Evolutionary conservation across 768 basidiomycete species (phyloP).

Genomic region (Termitomyces sp.): DNA sequence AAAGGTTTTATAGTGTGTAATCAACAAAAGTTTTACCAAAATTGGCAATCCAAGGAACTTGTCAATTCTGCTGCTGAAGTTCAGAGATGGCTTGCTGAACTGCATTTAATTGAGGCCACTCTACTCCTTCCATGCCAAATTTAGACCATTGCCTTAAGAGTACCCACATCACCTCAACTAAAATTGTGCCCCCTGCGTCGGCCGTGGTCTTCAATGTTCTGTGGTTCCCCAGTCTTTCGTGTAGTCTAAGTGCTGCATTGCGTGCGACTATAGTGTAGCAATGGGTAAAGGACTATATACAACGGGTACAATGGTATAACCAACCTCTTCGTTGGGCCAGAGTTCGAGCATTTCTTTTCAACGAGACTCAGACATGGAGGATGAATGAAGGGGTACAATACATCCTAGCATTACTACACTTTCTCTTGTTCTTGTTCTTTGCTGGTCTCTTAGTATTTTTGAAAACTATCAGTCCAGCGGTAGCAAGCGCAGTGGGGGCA

Average conservation of each 20-base stretch:
- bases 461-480: neutral
- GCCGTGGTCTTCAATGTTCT: neutral
- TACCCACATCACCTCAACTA: neutral
- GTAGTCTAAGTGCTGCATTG: neutral
- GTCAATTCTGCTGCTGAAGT: too few relatives aligned
- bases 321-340: neutral
- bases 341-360: neutral
- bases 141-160: too few relatives aligned
- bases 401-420: neutral
- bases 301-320: neutral
- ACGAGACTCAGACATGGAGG: neutral
- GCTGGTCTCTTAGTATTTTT: neutral
- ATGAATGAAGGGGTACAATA: neutral
- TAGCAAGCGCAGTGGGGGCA: neutral
- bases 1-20: too few relatives aligned
- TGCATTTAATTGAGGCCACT: too few relatives aligned
- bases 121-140: too few relatives aligned
- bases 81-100: too few relatives aligned
- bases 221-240: neutral
- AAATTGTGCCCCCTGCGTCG: neutral
- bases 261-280: neutral
- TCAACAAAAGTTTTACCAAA: too few relatives aligned
- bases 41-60: too few relatives aligned
- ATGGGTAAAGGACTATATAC: neutral
- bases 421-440: conserved; percentile 1